Evolutionary conservation across 345 rosid species (phyloP).

Genomic region (Populus simonii): DNA sequence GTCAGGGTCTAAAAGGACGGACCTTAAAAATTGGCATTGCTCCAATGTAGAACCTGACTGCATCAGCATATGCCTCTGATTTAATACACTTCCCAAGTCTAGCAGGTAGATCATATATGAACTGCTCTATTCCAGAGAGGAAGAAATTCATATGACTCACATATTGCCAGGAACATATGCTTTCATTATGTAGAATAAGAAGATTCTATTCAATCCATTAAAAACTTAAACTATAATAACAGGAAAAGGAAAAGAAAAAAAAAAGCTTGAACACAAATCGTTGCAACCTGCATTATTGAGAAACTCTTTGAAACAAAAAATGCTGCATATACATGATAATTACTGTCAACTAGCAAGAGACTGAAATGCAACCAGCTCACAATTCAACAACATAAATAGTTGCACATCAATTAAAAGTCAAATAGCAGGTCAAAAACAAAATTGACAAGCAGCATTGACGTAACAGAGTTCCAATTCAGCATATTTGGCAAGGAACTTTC

Average conservation of each 20-base stretch:
- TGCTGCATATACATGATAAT: neutral
- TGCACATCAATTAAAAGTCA: neutral
- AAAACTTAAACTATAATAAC: neutral
- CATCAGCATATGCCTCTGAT: slow-evolving; percentile 92
- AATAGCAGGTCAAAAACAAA: neutral
- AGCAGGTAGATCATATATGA: slow-evolving; percentile 97
- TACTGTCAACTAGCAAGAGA: neutral
- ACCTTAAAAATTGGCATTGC: slow-evolving; percentile 99
- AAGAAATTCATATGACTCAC: slow-evolving; percentile 38
- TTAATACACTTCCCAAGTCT: slow-evolving; percentile 90
- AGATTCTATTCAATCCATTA: neutral
- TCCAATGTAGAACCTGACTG: slow-evolving; percentile 90
- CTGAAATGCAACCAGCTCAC: neutral
- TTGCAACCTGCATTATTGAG: neutral
- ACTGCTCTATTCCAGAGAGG: slow-evolving; percentile 70
- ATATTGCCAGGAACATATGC: slow-evolving; percentile 20
- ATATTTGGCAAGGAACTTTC: neutral
- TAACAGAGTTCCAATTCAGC: neutral
- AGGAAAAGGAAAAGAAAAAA: neutral
- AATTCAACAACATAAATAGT: slow-evolving; percentile 11
- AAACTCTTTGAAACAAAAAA: neutral
- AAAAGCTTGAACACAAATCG: neutral
- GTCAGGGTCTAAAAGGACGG: neutral
- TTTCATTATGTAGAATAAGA: neutral
- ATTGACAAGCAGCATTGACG: neutral